phyloP scores from a whole-genome alignment of 2,329 filamentous ascomycete genomes.

The Onygenales sp. region DNA sequence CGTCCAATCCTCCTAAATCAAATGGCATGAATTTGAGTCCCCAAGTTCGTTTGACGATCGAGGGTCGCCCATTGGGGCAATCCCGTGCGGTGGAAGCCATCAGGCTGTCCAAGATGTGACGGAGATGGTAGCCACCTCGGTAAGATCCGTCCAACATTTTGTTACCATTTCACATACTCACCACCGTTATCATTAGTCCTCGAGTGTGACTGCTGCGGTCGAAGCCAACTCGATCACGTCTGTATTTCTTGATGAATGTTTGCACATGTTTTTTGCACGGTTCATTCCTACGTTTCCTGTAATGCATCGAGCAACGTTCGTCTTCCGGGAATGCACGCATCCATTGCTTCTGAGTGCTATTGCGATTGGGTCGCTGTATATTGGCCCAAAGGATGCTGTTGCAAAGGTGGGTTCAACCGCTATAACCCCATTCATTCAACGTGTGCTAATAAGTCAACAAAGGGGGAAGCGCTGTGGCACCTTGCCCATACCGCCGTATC shows the following conservation, averaged over 20 bases:
- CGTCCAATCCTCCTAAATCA: slow-evolving; percentile 21
- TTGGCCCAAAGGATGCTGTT: slow-evolving; percentile 35
- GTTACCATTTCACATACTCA: background rate
- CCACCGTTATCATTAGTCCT: slow-evolving; percentile 21
- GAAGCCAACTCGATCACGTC: slow-evolving; percentile 36
- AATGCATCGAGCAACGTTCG: slow-evolving; percentile 36
- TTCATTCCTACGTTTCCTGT: slow-evolving; percentile 39
- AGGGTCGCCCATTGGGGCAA: slow-evolving; percentile 25
- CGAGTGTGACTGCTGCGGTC: slow-evolving; percentile 35
- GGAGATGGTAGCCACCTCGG: slow-evolving; percentile 34
- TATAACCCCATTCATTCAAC: background rate
- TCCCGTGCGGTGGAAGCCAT: slow-evolving; percentile 33
- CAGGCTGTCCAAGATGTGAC: slow-evolving; percentile 38
- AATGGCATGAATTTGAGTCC: slow-evolving; percentile 23
- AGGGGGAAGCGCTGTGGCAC: slow-evolving; percentile 36
- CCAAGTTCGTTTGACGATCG: slow-evolving; percentile 29
- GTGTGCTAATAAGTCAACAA: background rate
- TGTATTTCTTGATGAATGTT: slow-evolving; percentile 36
- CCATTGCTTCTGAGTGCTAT: slow-evolving; percentile 36
- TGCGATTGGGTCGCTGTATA: slow-evolving; percentile 37
- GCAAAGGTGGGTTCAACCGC: slow-evolving; percentile 20
- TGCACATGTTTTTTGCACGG: slow-evolving; percentile 39
- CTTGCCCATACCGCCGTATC: slow-evolving; percentile 37
- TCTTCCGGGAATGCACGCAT: slow-evolving; percentile 36
- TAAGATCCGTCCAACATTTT: slow-evolving; percentile 14